Evolutionary conservation across 2,329 filamentous ascomycete species (phyloP).

Genomic region (Nemania sp.): DNA sequence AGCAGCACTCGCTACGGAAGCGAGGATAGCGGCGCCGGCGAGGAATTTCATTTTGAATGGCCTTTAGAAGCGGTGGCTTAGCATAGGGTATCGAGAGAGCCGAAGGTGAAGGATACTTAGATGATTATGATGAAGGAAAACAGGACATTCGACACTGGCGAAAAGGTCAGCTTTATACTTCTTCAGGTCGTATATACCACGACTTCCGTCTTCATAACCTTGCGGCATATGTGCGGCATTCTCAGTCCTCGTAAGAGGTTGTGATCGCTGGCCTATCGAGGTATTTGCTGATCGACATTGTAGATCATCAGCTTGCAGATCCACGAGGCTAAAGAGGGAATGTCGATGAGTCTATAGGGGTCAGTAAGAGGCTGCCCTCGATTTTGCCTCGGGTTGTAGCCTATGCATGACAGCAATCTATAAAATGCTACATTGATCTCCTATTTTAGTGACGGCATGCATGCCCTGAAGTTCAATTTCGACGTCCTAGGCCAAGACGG

Average conservation of each 20-base stretch:
- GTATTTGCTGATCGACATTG: constrained; percentile 19
- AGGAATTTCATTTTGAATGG: constrained; percentile 54
- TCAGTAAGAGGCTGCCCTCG: background rate
- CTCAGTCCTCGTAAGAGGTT: background rate
- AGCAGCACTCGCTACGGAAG: constrained; percentile 52
- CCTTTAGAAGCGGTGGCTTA: background rate
- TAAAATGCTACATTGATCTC: background rate
- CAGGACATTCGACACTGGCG: background rate
- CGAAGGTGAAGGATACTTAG: background rate
- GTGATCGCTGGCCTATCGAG: constrained; percentile 5
- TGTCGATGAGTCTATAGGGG: constrained; percentile 6
- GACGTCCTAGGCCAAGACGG: background rate
- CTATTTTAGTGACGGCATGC: background rate
- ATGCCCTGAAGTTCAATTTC: background rate
- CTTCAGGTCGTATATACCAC: background rate
- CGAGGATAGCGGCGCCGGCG: constrained; percentile 51
- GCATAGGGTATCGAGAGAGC: background rate
- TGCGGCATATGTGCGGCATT: background rate
- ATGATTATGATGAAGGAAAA: background rate
- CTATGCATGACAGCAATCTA: background rate
- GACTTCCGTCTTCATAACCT: background rate
- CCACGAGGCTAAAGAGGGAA: constrained; percentile 30
- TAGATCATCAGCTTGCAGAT: constrained; percentile 18
- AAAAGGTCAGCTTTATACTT: constrained; percentile 21
- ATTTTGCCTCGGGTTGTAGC: background rate